A percentile compares a stretch with the other conserved stretches of the same genome.
These are phyloP conservation scores for Boletus mariae DNA, from an alignment of 1,284 basidiomycete genomes.

Conservation along the genomic window DNA sequence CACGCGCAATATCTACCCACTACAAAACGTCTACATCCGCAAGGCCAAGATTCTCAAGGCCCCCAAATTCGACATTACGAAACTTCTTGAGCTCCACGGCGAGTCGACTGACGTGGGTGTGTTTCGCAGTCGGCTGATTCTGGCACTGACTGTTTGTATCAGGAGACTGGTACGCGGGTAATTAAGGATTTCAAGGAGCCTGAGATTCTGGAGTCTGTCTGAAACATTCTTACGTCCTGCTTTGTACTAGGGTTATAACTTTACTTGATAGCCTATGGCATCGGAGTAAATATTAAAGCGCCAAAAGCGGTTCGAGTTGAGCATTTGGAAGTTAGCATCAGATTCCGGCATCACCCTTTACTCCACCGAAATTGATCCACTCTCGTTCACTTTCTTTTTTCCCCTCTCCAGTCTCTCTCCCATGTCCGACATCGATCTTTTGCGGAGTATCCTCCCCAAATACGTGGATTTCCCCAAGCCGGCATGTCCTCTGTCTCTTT, in stretches of 20 bases:
- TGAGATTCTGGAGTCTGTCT: constrained; percentile 80
- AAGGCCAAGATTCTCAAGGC: constrained; percentile 98
- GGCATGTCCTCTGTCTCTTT: constrained; percentile 42
- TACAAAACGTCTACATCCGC: constrained; percentile 98
- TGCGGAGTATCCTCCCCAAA: constrained; percentile 63
- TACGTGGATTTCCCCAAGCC: constrained; percentile 88
- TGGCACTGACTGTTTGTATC: constrained; percentile 11
- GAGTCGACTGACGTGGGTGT: constrained; percentile 84
- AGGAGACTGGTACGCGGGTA: constrained; percentile 89
- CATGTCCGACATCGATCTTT: constrained; percentile 77
- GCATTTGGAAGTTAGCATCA: not conserved
- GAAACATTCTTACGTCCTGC: constrained; percentile 39
- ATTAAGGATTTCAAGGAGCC: constrained; percentile 93
- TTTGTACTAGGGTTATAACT: constrained; percentile 40
- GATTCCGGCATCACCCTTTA: not conserved
- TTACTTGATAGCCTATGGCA: not conserved
- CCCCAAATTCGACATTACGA: constrained; percentile 94
- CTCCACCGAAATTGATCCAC: not conserved
- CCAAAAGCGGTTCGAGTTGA: not conserved
- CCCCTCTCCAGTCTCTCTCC: not conserved
- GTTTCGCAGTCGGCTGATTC: constrained; percentile 7
- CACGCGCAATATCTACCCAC: constrained; percentile 91
- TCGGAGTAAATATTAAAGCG: not conserved
- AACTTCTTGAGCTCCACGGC: constrained; percentile 94
- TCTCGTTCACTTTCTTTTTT: constrained; percentile 6